Percentiles rank a stretch among this genome's conserved stretches.
Conservation (phyloP, 2,329 filamentous ascomycete genomes). For the Penicillium sp. region DNA sequence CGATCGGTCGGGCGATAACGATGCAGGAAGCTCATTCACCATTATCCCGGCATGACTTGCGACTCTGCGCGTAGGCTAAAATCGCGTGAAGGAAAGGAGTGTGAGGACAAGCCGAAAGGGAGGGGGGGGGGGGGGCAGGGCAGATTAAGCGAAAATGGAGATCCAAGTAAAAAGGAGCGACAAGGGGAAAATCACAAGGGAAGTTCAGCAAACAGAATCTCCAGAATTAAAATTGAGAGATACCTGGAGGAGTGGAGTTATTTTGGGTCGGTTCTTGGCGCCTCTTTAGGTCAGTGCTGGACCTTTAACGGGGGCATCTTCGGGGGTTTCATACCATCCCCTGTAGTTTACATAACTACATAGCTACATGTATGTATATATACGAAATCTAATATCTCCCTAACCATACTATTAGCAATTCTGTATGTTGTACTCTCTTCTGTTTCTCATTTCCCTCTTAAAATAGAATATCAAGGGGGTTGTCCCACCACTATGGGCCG, state of each 20-base stretch:
- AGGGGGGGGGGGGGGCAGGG: no score
- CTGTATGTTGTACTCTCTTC: neutral
- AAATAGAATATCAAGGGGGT: slow-evolving; percentile 13
- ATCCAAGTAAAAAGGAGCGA: slow-evolving; percentile 16
- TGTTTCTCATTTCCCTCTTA: neutral
- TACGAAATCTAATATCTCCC: no score
- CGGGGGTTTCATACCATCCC: neutral
- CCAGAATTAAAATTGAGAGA: slow-evolving; percentile 21
- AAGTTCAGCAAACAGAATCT: slow-evolving; percentile 4
- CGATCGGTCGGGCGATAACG: slow-evolving; percentile 27
- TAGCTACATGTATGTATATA: no score
- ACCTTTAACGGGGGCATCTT: neutral
- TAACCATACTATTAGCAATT: neutral
- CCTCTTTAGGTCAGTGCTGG: neutral
- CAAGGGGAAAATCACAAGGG: slow-evolving; percentile 8
- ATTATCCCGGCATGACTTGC: slow-evolving; percentile 41
- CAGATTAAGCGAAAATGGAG: slow-evolving; percentile 1
- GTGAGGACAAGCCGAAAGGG: slow-evolving; percentile 6
- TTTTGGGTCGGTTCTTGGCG: slow-evolving; percentile 24
- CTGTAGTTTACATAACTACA: no score
- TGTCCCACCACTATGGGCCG: slow-evolving; percentile 26
- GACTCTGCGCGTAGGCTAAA: slow-evolving; percentile 9
- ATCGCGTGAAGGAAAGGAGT: slow-evolving; percentile 12
- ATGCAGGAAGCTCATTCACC: slow-evolving; percentile 32
- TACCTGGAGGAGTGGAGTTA: slow-evolving; percentile 17